Evolutionary conservation across 1,284 basidiomycete species (phyloP).

Genomic region (Boletus coffeatus): DNA sequence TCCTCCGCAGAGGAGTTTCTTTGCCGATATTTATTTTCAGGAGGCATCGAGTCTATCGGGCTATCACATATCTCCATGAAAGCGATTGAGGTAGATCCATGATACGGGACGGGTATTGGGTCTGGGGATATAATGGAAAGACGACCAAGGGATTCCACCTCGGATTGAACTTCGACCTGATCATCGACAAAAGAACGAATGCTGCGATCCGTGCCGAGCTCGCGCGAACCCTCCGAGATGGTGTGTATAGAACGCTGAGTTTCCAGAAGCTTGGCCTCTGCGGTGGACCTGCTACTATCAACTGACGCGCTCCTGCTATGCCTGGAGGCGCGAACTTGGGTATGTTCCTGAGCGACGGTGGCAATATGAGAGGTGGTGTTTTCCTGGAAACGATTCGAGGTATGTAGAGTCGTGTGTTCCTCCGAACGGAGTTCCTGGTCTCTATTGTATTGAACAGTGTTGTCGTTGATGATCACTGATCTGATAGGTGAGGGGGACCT

Average conservation of each 20-base stretch:
- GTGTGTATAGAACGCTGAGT: constrained; percentile 26
- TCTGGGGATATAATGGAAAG: constrained; percentile 28
- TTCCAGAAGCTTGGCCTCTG: constrained; percentile 19
- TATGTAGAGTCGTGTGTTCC: constrained; percentile 15
- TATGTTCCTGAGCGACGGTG: constrained; percentile 14
- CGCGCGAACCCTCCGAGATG: constrained; percentile 26
- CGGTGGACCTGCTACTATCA: constrained; percentile 12
- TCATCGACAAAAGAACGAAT: constrained; percentile 16
- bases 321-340: constrained; percentile 9
- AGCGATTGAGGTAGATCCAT: constrained; percentile 29
- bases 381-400: constrained; percentile 17
- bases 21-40: constrained; percentile 8
- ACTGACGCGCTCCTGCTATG: constrained; percentile 13
- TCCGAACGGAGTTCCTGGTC: constrained; percentile 16
- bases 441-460: constrained; percentile 5
- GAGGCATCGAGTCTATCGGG: constrained; percentile 19
- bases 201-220: constrained; percentile 13
- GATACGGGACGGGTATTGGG: constrained; percentile 32
- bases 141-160: constrained; percentile 21
- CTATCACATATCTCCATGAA: constrained; percentile 34
- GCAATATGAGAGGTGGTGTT: constrained; percentile 6
- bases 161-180: constrained; percentile 11
- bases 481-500: constrained; percentile 12
- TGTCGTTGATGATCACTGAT: constrained; percentile 10
- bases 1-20: constrained; percentile 17